Percentiles rank a stretch among this genome's conserved stretches.
phyloP scores from a whole-genome alignment of 306 rosid species.

The Hippophae gyantsensis region DNA sequence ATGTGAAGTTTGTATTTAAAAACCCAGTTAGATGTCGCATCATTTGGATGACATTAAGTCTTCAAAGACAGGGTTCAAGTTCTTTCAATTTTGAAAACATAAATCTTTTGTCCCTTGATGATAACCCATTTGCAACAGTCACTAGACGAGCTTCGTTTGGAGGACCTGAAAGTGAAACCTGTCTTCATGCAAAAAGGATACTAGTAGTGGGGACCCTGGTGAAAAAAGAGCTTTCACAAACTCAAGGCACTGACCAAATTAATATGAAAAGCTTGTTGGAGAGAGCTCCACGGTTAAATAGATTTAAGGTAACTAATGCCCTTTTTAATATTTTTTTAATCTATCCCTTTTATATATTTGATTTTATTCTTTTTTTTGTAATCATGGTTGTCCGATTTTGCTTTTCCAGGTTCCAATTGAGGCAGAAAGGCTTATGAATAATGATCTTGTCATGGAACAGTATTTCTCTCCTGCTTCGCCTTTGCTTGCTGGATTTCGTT shows the following conservation, averaged over 20 bases:
- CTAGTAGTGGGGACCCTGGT: constrained; percentile 62
- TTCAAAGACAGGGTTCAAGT: constrained; percentile 72
- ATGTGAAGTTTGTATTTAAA: constrained; percentile 70
- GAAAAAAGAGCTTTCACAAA: constrained; percentile 46
- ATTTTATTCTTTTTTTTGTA: constrained; percentile 5
- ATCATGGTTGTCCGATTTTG: constrained; percentile 12
- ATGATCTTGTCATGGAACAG: constrained; percentile 74
- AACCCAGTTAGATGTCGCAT: constrained; percentile 83
- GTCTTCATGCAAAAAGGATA: constrained; percentile 92
- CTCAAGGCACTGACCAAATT: constrained; percentile 52
- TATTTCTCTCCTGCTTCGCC: constrained; percentile 64
- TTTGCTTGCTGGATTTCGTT: constrained; percentile 77
- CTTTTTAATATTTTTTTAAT: constrained; percentile 11
- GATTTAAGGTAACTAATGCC: constrained; percentile 63
- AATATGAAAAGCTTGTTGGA: constrained; percentile 57
- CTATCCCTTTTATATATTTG: constrained; percentile 11
- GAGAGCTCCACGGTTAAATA: constrained; percentile 61
- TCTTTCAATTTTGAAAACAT: constrained; percentile 67
- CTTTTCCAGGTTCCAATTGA: constrained; percentile 76
- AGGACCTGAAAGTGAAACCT: constrained; percentile 66
- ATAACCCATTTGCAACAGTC: constrained; percentile 73
- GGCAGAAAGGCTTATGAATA: constrained; percentile 62
- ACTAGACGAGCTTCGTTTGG: constrained; percentile 74
- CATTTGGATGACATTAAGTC: constrained; percentile 80
- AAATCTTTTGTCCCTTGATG: constrained; percentile 71